Percentiles rank a stretch among this genome's conserved stretches.
These are phyloP conservation scores for Glycine soja DNA, from an alignment of 306 rosid genomes.

Conservation along the genomic window DNA sequence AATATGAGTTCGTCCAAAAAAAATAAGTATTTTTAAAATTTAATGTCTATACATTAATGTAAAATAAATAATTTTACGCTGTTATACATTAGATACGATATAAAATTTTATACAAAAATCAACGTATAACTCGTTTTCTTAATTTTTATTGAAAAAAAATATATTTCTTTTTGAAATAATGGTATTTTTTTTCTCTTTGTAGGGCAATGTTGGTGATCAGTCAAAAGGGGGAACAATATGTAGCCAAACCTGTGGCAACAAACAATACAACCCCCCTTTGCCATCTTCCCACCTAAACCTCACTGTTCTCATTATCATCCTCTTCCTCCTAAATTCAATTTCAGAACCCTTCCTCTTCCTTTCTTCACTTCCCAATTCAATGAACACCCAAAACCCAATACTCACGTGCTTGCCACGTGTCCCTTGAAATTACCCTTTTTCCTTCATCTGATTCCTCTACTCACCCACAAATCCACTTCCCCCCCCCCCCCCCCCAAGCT, in stretches of 20 bases:
- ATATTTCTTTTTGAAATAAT: not conserved
- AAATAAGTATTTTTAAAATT: too few relatives aligned
- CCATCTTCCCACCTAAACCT: conserved; percentile 41
- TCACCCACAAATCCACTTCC: conserved; percentile 45
- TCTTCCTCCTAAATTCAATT: conserved; percentile 11
- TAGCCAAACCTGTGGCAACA: conserved; percentile 51
- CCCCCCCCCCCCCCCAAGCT: not conserved
- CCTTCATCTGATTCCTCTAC: conserved; percentile 26
- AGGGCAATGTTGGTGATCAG: conserved; percentile 43
- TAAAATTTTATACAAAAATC: too few relatives aligned
- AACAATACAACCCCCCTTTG: conserved; percentile 29
- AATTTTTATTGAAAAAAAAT: too few relatives aligned
- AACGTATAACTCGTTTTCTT: too few relatives aligned
- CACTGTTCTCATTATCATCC: conserved; percentile 20
- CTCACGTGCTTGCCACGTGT: conserved; percentile 70
- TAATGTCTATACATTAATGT: too few relatives aligned
- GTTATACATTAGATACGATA: too few relatives aligned
- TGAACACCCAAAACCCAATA: conserved; percentile 42
- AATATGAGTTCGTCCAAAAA: too few relatives aligned
- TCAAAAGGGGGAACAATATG: conserved; percentile 46
- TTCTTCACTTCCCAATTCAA: conserved; percentile 37
- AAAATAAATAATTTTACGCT: too few relatives aligned
- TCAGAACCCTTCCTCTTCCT: not conserved
- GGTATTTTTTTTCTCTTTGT: conserved; percentile 31
- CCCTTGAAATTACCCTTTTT: conserved; percentile 39